phyloP scores from a whole-genome alignment of 805 yeast genomes.

The Wickerhamiella australiensis region DNA sequence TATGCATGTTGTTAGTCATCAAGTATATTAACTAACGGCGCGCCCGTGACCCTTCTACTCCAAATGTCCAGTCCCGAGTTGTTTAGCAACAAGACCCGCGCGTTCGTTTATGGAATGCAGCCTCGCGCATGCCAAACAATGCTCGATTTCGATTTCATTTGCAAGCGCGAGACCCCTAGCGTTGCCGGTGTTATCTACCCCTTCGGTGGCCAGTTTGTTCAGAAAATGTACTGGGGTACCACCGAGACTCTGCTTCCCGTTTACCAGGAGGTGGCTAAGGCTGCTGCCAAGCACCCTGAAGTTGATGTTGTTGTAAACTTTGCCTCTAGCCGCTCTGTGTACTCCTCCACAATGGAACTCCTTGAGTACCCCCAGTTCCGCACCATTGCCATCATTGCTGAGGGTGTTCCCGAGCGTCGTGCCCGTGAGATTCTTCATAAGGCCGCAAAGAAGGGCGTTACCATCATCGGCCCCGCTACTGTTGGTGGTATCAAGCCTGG shows the following conservation, averaged over 20 bases:
- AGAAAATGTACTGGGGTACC: conserved; percentile 40
- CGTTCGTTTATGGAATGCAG: conserved; percentile 37
- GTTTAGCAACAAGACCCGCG: conserved; percentile 34
- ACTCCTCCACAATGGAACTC: conserved; percentile 37
- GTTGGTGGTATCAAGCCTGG: conserved; percentile 41
- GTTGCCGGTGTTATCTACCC: conserved; percentile 39
- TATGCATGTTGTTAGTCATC: not conserved
- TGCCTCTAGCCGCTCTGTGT: conserved; percentile 37
- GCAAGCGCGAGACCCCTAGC: conserved; percentile 35
- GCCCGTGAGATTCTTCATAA: conserved; percentile 36
- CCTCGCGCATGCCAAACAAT: conserved; percentile 39
- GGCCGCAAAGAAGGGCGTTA: conserved; percentile 36
- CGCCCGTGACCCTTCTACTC: not conserved
- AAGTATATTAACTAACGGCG: not conserved
- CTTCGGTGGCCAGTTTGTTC: conserved; percentile 36
- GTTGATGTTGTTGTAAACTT: conserved; percentile 39
- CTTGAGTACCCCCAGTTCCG: conserved; percentile 36
- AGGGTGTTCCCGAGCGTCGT: conserved; percentile 39
- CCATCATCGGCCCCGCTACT: conserved; percentile 38
- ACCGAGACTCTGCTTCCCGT: conserved; percentile 37
- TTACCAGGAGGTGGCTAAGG: conserved; percentile 34
- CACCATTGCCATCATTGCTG: conserved; percentile 38
- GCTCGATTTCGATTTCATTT: conserved; percentile 38
- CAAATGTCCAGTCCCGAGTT: conserved; percentile 24
- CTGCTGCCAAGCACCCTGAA: conserved; percentile 35